Base-by-base conservation (phyloP, 768 basidiomycete genomes). In the Lactifluus rugatus region DNA sequence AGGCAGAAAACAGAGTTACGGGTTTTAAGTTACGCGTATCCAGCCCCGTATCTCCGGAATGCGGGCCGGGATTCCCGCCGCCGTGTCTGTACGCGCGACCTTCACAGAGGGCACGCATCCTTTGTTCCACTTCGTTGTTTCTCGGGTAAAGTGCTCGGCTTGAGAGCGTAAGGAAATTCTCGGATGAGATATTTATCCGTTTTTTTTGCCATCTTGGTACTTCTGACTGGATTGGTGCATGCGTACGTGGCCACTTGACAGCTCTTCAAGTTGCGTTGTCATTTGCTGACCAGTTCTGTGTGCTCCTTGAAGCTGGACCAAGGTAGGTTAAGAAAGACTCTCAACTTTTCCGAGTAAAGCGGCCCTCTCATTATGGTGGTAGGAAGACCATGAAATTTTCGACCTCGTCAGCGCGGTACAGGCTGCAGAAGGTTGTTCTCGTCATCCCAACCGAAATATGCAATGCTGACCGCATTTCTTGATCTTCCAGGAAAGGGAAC, bases 321-420 rank as follows among this genome's bases (percentile, higher is more conserved):
- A 85, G 73, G 85, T 85, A 58, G 2, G 51, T 44, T 2, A 17
- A 48, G 32, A 36, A 17, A 0, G 5, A 25, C n/a, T 13, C 7
- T 16, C 32, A 5, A 36, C 4, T 11, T 25, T 23, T 46, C 14
- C 4, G 7, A 31, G 17, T 25, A 25, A 34, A 31, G 5, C 36
- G 1, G 8, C 13, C 1, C 42, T 10, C 42, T 57, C 14, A 57
- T 32, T 31, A 2, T 13, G 6, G 5, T 26, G 7, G 7, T 39
- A 93, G 87, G 88, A 94, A 73, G 93, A 97, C 74, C 81, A 96
- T 75, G 93, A 97, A 71, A 94, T 97, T 37, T 97, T 97, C 67
- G 94, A 96, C 72, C 78, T 96, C 14, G 93, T 95, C 58, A 80
- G 81, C 62, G 88, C 80, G 19, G 69, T 97, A 21, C 85, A 94